Base-by-base conservation (phyloP, 2,329 filamentous ascomycete species). In the Xylariaceae sp. region DNA sequence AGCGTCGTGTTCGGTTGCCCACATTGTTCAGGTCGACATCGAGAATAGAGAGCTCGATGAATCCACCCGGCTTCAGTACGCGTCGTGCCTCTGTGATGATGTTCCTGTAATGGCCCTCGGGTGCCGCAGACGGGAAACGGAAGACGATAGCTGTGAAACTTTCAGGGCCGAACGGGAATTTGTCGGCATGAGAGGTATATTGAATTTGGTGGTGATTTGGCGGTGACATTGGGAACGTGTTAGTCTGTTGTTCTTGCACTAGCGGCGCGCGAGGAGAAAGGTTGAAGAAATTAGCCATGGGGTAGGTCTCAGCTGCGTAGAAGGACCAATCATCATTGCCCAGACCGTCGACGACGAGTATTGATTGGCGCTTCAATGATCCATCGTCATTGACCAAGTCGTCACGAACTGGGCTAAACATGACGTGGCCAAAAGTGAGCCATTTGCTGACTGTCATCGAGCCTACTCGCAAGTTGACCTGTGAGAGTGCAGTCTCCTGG, bases 321-420 rank as follows among this genome's bases (percentile, higher is more conserved):
- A 89, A 91, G 0, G 88, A 91, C 89, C 89, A 94, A 63, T 94
- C 89, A 57, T 87, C 83, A 62, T 90, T 91, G n/a, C 89, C 89
- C 30, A 94, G 82, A 5, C 89, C 89, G 68, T 94, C 89, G 49
- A 94, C 78, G 15, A 94, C 85, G 3, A 94, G 75, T 22, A 94
- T 82, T 0, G 81, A 83, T 49, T 73, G 85, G 47, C 71, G 80
- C 71, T 76, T 86, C 69, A 62, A 70, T 12, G 66, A 71, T 45
- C 68, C 72, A 14, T 68, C 75, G 0, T 76, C 71, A 15, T 80
- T 71, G 36, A 80, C 70, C 18, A 91, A 75, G 57, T 89, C 84
- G 41, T 89, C 85, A 22, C 89, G 81, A 5, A 87, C 82, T 11
- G 89, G 88, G 58, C 87, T 90, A 70, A 94, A 91, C 4, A 94